A percentile compares a stretch with the other conserved stretches of the same genome.
phyloP scores from a whole-genome alignment of 805 yeast species.

The Yarrowia keelungensis region DNA sequence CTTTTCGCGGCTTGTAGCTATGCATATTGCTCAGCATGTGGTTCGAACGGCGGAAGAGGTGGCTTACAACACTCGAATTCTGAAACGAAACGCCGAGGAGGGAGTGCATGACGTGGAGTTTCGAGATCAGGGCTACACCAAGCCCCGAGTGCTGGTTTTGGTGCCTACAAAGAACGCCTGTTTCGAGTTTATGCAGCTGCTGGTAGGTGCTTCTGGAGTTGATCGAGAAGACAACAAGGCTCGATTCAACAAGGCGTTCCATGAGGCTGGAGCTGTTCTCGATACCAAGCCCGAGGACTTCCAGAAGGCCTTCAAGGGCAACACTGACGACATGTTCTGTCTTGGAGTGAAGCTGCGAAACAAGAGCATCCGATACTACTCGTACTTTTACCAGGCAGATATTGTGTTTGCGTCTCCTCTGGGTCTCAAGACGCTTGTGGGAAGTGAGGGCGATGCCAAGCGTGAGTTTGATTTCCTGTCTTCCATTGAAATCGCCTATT shows the following conservation, averaged over 20 bases:
- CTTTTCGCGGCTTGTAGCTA: constrained; percentile 22
- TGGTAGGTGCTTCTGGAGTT: constrained; percentile 68
- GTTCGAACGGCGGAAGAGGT: constrained; percentile 23
- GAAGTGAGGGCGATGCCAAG: constrained; percentile 60
- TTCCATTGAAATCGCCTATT: constrained; percentile 79
- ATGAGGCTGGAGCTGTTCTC: constrained; percentile 57
- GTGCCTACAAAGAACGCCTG: constrained; percentile 86
- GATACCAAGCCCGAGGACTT: constrained; percentile 82
- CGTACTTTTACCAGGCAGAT: constrained; percentile 85
- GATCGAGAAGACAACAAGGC: constrained; percentile 81
- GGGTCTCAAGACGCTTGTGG: constrained; percentile 81
- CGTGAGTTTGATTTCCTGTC: constrained; percentile 82
- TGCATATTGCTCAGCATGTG: constrained; percentile 34
- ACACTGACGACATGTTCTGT: constrained; percentile 89
- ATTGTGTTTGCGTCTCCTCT: constrained; percentile 89
- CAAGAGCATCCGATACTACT: constrained; percentile 81
- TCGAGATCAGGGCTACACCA: constrained; percentile 93
- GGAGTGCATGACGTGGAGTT: constrained; percentile 64
- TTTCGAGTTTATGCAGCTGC: constrained; percentile 66
- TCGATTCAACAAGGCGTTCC: constrained; percentile 76
- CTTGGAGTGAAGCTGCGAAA: constrained; percentile 91
- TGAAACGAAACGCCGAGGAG: constrained; percentile 48
- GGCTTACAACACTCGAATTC: constrained; percentile 8
- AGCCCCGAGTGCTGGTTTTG: constrained; percentile 85
- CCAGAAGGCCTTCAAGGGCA: constrained; percentile 79